These are phyloP conservation scores for Trichosporon sp. DNA, from an alignment of 1,284 basidiomycete species.

Conservation along the genomic window DNA sequence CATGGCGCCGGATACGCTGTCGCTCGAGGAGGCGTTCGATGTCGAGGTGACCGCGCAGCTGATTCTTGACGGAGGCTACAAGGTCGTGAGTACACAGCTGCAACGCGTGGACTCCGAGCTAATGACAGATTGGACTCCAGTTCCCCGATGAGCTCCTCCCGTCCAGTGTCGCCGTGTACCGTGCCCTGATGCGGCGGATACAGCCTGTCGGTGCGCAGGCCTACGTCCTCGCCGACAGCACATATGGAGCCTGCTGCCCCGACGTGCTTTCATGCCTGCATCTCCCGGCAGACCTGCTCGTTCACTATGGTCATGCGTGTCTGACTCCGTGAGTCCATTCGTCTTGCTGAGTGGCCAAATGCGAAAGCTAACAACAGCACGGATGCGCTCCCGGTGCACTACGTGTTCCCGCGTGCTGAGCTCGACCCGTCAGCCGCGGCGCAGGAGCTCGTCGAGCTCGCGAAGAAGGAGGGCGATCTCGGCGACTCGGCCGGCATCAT, in stretches of 20 bases:
- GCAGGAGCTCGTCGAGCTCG: slow-evolving; percentile 33
- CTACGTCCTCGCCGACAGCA: slow-evolving; percentile 93
- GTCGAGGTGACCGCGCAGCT: slow-evolving; percentile 53
- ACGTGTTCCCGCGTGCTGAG: slow-evolving; percentile 54
- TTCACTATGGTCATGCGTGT: slow-evolving; percentile 97
- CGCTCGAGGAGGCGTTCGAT: slow-evolving; percentile 56
- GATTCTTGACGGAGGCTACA: slow-evolving; percentile 55
- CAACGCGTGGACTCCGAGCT: background rate
- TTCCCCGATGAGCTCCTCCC: slow-evolving; percentile 92
- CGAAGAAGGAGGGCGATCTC: slow-evolving; percentile 36
- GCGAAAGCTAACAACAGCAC: slow-evolving; percentile 41
- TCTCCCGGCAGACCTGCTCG: slow-evolving; percentile 84
- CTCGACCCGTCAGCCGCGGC: slow-evolving; percentile 44
- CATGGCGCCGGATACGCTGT: slow-evolving; percentile 31
- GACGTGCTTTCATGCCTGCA: slow-evolving; percentile 96
- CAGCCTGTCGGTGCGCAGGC: slow-evolving; percentile 61
- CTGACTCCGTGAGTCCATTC: slow-evolving; percentile 63
- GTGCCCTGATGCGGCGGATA: slow-evolving; percentile 65
- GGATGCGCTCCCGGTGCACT: slow-evolving; percentile 55
- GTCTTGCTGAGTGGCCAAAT: background rate
- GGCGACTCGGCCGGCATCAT: slow-evolving; percentile 58
- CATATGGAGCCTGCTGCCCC: slow-evolving; percentile 96
- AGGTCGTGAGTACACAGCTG: slow-evolving; percentile 46
- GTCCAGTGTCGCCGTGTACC: slow-evolving; percentile 85
- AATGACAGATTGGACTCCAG: slow-evolving; percentile 77